Base-by-base conservation (phyloP, 257 asterid species). In the Schizonepeta tenuifolia region DNA sequence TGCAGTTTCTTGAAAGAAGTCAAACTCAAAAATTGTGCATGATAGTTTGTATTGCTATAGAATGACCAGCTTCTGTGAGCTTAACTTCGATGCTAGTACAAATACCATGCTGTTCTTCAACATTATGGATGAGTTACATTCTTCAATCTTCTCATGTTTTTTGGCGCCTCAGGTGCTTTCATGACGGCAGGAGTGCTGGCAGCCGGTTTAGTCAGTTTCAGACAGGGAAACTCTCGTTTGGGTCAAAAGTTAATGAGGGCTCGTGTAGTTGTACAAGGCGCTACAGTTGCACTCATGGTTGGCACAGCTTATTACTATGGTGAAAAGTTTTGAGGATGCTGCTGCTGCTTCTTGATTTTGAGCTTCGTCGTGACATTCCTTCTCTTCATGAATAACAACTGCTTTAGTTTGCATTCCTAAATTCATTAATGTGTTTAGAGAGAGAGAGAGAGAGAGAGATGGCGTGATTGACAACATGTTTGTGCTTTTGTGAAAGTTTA, bases 261-360 rank as follows among this genome's bases (percentile, higher is more conserved):
- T 81, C 97, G 97, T 68, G 99, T 94, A 67, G 97, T 91, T n/a
- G 99, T 83, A 22, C 98, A 94, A 83, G 97, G 98, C 70, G 99
- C 92, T 69, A 94, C 99, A 1, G 98, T 91, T 65, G 98, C 97
- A 2, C 77, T 94, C 63, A 94, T 91, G 98, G 96, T 91, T 14
- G 99, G 99, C 36, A 88, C 97, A 60, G 99, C 98, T 43, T 94
- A 85, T 77, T 94, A 82, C 86, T 92, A 86, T 26, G 98, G 96
- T 28, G 96, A 95, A 64, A 86, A 75, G 31, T 74, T 82, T 71
- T 82, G 73, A 77, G 40, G 55, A 33, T 20, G 6, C 9, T 17
- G 21, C 55, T 10, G 6, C 36, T 31, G 36, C 33, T 28, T 26
- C 47, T 4, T 38, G 8, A 12, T 47, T 7, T 47, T 7, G 21